These are phyloP conservation scores for Madurella mycetomatis DNA, from an alignment of 2,329 filamentous ascomycete genomes.

Conservation along the genomic window DNA sequence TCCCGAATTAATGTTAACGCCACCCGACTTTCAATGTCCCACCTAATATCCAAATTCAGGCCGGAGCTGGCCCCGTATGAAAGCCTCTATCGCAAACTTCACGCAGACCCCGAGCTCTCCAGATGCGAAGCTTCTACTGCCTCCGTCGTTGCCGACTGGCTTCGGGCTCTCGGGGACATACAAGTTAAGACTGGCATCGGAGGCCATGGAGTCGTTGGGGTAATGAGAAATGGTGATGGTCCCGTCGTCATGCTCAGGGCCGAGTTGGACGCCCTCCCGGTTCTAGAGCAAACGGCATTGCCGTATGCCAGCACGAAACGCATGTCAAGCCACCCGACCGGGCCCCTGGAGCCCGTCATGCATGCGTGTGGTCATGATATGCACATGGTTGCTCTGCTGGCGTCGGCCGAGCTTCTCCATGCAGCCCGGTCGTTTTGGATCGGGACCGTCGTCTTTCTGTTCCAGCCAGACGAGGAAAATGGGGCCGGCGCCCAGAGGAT, in stretches of 20 bases:
- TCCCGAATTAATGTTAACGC: no score
- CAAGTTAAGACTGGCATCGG: conserved; percentile 22
- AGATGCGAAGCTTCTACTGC: conserved; percentile 15
- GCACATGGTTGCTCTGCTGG: conserved; percentile 57
- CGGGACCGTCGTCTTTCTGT: conserved; percentile 60
- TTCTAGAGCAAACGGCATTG: conserved; percentile 44
- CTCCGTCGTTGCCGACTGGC: no score
- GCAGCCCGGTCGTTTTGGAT: conserved; percentile 46
- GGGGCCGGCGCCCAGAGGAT: conserved; percentile 51
- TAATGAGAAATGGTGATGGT: conserved; percentile 23
- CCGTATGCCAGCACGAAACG: conserved; percentile 40
- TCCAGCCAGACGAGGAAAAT: conserved; percentile 65
- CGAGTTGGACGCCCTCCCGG: conserved; percentile 47
- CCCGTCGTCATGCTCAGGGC: conserved; percentile 42
- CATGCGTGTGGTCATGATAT: conserved; percentile 67
- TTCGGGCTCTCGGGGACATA: no score
- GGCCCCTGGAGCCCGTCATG: conserved; percentile 54
- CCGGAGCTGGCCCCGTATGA: no score
- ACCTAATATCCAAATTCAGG: no score
- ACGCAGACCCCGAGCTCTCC: neutral
- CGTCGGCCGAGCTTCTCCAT: conserved; percentile 47
- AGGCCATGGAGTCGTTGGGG: conserved; percentile 25
- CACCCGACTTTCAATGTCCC: no score
- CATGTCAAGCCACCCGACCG: conserved; percentile 42
- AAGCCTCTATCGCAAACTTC: neutral